Evolutionary conservation across 805 yeast species (phyloP).

Genomic region (Cyberlindnera japonica): DNA sequence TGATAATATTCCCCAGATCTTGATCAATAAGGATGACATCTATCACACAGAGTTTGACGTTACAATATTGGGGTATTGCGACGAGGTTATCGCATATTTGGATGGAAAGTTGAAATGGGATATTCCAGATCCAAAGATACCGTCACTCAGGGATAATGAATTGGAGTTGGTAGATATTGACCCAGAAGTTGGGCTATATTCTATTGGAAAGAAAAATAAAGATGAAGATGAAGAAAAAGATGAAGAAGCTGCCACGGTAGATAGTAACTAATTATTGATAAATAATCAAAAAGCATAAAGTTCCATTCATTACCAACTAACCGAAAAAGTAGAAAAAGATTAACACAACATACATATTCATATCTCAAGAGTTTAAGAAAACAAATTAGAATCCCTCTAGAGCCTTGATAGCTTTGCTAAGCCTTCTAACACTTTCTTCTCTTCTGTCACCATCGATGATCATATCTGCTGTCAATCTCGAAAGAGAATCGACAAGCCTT

Average conservation of each 20-base stretch:
- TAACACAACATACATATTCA: conserved; percentile 3
- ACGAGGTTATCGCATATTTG: conserved; percentile 70
- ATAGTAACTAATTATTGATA: too few species aligned
- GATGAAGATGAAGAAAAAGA: not conserved
- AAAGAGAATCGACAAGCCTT: conserved; percentile 78
- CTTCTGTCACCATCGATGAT: conserved; percentile 78
- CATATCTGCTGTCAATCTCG: conserved; percentile 87
- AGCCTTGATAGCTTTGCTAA: conserved; percentile 79
- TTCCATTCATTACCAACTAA: not conserved
- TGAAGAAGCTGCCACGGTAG: not conserved
- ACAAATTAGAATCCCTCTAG: conserved; percentile 68
- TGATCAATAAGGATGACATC: conserved; percentile 74
- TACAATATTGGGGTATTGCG: conserved; percentile 74
- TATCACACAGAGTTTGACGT: conserved; percentile 77
- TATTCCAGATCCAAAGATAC: conserved; percentile 51
- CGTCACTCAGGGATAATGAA: conserved; percentile 32
- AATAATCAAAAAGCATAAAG: too few species aligned
- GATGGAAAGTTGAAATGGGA: conserved; percentile 57
- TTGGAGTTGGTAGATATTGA: conserved; percentile 30
- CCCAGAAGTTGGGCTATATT: conserved; percentile 33
- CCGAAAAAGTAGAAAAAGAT: not conserved
- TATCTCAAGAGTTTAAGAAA: not conserved
- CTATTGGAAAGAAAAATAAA: conserved; percentile 24
- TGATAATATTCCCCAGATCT: conserved; percentile 73
- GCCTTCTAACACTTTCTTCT: conserved; percentile 72